phyloP scores from a whole-genome alignment of 306 rosid species.

The Nissolia schottii region DNA sequence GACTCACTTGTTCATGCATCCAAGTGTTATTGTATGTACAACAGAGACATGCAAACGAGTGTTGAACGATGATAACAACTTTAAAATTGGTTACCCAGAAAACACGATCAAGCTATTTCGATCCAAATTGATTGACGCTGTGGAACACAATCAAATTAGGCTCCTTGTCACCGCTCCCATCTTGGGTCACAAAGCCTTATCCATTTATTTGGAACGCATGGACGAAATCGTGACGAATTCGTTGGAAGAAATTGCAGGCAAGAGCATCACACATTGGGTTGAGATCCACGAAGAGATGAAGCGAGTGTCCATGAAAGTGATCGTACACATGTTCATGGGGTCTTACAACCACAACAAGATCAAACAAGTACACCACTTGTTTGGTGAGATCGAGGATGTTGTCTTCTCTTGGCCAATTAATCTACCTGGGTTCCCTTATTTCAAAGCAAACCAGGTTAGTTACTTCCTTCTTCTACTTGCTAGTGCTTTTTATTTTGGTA shows the following conservation, averaged over 20 bases:
- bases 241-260: constrained; percentile 13
- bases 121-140: background rate
- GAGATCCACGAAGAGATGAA: constrained; percentile 20
- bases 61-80: constrained; percentile 9
- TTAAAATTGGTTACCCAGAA: constrained; percentile 26
- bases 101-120: background rate
- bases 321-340: constrained; percentile 25
- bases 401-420: background rate
- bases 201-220: background rate
- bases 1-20: constrained; percentile 26
- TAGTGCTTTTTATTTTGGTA: no score
- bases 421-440: constrained; percentile 19
- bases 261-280: background rate
- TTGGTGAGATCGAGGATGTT: background rate
- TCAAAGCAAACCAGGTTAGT: background rate
- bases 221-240: constrained; percentile 3
- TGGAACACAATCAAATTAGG: constrained; percentile 13
- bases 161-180: constrained; percentile 14
- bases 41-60: constrained; percentile 18
- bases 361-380: background rate
- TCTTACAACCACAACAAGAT: background rate
- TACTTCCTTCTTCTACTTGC: background rate
- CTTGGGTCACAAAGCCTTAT: background rate
- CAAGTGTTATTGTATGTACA: constrained; percentile 7
- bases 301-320: constrained; percentile 14